These are phyloP conservation scores for Boletus rubroflammeus DNA, from an alignment of 768 basidiomycete genomes.

Conservation along the genomic window DNA sequence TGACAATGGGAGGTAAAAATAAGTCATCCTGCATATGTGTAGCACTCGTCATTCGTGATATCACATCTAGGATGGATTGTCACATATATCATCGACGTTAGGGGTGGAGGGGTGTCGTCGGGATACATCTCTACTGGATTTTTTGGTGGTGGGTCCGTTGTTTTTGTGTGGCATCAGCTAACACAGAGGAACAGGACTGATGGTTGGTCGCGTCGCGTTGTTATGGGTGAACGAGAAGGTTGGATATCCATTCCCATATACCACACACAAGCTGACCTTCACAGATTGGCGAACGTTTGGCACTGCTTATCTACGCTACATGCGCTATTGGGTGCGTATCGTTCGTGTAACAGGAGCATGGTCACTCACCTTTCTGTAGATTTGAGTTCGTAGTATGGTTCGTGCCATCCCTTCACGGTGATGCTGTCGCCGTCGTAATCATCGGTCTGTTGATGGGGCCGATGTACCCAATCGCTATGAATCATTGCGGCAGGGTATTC, in stretches of 20 bases:
- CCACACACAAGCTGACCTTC: neutral
- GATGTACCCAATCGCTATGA: constrained; percentile 58
- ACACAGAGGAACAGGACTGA: constrained; percentile 18
- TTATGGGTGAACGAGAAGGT: constrained; percentile 30
- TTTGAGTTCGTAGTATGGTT: constrained; percentile 70
- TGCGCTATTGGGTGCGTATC: constrained; percentile 29
- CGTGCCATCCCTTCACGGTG: constrained; percentile 59
- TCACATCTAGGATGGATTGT: constrained; percentile 58
- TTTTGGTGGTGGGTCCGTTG: constrained; percentile 21
- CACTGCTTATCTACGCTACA: constrained; percentile 27
- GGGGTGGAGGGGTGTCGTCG: constrained; percentile 42
- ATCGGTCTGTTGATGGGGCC: constrained; percentile 72
- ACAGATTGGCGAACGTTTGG: constrained; percentile 32
- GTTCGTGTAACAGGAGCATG: neutral
- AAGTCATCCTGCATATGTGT: neutral
- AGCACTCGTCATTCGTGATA: neutral
- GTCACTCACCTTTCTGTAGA: constrained; percentile 27
- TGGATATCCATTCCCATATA: neutral
- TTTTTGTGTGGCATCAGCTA: neutral
- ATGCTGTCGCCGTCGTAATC: constrained; percentile 60
- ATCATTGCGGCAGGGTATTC: constrained; percentile 34
- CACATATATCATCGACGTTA: constrained; percentile 46
- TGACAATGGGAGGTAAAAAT: constrained; percentile 43
- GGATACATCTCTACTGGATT: constrained; percentile 47
- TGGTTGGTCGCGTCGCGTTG: constrained; percentile 28